Evolutionary conservation across 2,329 filamentous ascomycete species (phyloP).

Genomic region (Colletotrichum cuscutae): DNA sequence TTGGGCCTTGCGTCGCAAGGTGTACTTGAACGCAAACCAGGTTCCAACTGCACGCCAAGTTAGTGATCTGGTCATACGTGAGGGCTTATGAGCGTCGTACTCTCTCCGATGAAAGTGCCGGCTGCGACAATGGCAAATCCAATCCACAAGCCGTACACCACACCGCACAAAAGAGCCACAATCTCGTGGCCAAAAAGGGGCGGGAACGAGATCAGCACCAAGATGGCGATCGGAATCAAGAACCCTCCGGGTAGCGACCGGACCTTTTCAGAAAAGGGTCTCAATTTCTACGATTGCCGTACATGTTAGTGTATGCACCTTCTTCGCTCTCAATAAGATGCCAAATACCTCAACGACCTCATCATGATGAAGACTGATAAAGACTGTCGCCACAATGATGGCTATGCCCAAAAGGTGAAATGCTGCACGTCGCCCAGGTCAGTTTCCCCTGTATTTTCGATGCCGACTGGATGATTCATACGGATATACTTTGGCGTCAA

Average conservation of each 20-base stretch:
- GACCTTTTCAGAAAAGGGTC: conserved; percentile 49
- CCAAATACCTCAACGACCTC: conserved; percentile 46
- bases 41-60: conserved; percentile 41
- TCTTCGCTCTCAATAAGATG: background rate
- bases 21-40: conserved; percentile 53
- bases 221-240: conserved; percentile 50
- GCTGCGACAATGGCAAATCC: conserved; percentile 53
- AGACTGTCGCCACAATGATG: conserved; percentile 42
- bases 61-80: background rate
- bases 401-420: conserved; percentile 43
- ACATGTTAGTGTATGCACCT: background rate
- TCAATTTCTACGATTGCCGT: conserved; percentile 36
- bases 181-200: conserved; percentile 55
- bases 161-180: conserved; percentile 52
- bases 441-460: background rate
- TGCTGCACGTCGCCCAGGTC: conserved; percentile 5
- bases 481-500: conserved; percentile 46
- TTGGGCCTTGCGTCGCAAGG: conserved; percentile 46
- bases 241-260: conserved; percentile 50
- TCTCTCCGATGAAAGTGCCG: conserved; percentile 52
- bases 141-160: conserved; percentile 53
- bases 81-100: background rate
- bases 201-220: conserved; percentile 53
- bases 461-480: background rate
- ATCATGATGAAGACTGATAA: conserved; percentile 50